These are phyloP conservation scores for Cyathus striatus DNA, from an alignment of 768 basidiomycete species.

Conservation along the genomic window DNA sequence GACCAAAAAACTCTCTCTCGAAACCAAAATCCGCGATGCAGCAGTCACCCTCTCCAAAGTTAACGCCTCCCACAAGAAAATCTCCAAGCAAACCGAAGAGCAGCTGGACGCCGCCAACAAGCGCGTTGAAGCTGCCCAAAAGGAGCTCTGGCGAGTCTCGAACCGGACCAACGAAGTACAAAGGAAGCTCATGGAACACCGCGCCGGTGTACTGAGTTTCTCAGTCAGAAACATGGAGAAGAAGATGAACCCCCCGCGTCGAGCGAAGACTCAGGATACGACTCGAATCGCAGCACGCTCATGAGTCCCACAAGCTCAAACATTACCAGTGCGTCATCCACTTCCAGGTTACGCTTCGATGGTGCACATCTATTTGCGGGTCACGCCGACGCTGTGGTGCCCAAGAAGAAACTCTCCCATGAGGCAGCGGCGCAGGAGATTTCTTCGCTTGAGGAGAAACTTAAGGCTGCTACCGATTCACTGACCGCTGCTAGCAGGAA, in stretches of 20 bases:
- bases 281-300: slow-evolving; percentile 44
- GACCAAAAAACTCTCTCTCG: slow-evolving; percentile 70
- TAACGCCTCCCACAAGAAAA: slow-evolving; percentile 51
- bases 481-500: slow-evolving; percentile 55
- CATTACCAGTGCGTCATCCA: slow-evolving; percentile 32
- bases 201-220: slow-evolving; percentile 74
- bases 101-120: slow-evolving; percentile 71
- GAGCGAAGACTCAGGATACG: slow-evolving; percentile 44
- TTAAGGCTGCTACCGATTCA: slow-evolving; percentile 56
- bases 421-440: slow-evolving; percentile 41
- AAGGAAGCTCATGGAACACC: slow-evolving; percentile 70
- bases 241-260: slow-evolving; percentile 33
- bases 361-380: slow-evolving; percentile 85
- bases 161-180: slow-evolving; percentile 61
- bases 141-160: slow-evolving; percentile 64
- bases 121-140: slow-evolving; percentile 67
- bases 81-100: slow-evolving; percentile 61
- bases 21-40: slow-evolving; percentile 87
- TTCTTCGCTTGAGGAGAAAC: slow-evolving; percentile 54
- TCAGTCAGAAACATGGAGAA: slow-evolving; percentile 67
- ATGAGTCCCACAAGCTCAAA: slow-evolving; percentile 45
- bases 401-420: slow-evolving; percentile 36
- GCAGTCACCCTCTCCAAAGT: slow-evolving; percentile 70
- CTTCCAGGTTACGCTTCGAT: slow-evolving; percentile 61
- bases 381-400: slow-evolving; percentile 63